These are phyloP conservation scores for Jaltomata sinuosa DNA, from an alignment of 257 asterid genomes.

Conservation along the genomic window DNA sequence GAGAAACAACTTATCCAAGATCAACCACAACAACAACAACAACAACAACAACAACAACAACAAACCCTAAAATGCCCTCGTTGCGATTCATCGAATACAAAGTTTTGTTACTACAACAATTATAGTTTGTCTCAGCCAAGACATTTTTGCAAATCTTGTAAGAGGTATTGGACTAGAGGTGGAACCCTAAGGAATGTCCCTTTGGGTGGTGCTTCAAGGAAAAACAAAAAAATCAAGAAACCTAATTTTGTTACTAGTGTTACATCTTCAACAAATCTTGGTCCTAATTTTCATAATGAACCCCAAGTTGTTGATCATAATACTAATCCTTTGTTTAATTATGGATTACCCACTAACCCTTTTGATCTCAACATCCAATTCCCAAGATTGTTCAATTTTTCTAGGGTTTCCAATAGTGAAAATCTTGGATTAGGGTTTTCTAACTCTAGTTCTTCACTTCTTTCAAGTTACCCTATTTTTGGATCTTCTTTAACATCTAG, in stretches of 20 bases:
- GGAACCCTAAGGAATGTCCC: constrained; percentile 40
- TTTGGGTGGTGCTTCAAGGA: constrained; percentile 38
- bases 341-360: constrained; percentile 15
- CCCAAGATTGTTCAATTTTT: constrained; percentile 3
- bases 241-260: not conserved
- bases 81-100: constrained; percentile 33
- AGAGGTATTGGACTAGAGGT: constrained; percentile 46
- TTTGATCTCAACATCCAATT: constrained; percentile 14
- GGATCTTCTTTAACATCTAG: constrained; percentile 12
- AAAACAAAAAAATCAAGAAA: constrained; percentile 24
- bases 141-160: constrained; percentile 37
- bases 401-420: constrained; percentile 6
- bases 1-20: constrained; percentile 21
- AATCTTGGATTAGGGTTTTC: constrained; percentile 30
- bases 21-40: constrained; percentile 26
- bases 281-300: not conserved
- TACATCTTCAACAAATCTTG: constrained; percentile 5
- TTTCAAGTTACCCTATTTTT: constrained; percentile 14
- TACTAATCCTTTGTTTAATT: constrained; percentile 18
- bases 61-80: constrained; percentile 31
- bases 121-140: constrained; percentile 43
- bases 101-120: constrained; percentile 39
- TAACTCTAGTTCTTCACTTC: constrained; percentile 7
- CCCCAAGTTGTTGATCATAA: not conserved
- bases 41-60: constrained; percentile 16